Conservation (phyloP, 1,284 basidiomycete species). For the Papiliotrema fonsecae region DNA sequence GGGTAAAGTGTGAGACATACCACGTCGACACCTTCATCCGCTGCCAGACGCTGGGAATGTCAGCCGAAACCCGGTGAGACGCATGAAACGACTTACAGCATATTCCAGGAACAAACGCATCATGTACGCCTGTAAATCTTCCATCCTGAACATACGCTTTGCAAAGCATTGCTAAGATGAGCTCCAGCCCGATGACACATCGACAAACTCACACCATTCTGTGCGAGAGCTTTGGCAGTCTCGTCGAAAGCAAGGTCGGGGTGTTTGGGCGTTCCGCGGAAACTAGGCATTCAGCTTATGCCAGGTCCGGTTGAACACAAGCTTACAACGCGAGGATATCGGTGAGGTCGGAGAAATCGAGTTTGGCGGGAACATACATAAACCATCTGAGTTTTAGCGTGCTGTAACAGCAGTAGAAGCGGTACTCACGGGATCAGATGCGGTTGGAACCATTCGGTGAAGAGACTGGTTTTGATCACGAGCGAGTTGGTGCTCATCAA, state of each 20-base stretch:
- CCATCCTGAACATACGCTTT: slow-evolving; percentile 43
- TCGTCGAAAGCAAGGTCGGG: slow-evolving; percentile 45
- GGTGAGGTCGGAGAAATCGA: slow-evolving; percentile 45
- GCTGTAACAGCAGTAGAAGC: background rate
- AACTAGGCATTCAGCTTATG: slow-evolving; percentile 19
- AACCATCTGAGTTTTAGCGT: slow-evolving; percentile 33
- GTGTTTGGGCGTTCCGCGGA: slow-evolving; percentile 38
- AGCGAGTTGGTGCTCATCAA: slow-evolving; percentile 50
- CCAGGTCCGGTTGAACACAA: background rate
- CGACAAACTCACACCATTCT: slow-evolving; percentile 37
- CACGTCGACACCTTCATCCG: slow-evolving; percentile 35
- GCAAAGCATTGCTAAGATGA: slow-evolving; percentile 41
- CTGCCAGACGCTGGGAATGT: slow-evolving; percentile 19
- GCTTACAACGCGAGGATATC: slow-evolving; percentile 46
- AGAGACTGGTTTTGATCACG: slow-evolving; percentile 50
- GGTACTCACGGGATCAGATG: slow-evolving; percentile 43
- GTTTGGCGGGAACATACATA: slow-evolving; percentile 44
- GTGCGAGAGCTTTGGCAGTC: slow-evolving; percentile 42
- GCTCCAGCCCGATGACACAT: background rate
- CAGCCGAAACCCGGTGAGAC: background rate
- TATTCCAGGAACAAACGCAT: slow-evolving; percentile 46
- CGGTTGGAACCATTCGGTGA: slow-evolving; percentile 46
- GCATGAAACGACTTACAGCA: slow-evolving; percentile 22
- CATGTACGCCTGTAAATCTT: slow-evolving; percentile 48
- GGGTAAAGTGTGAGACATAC: slow-evolving; percentile 6